Percentiles rank a stretch among this genome's conserved stretches.
These are phyloP conservation scores for Candida sanyaensis DNA, from an alignment of 1,139 yeast species.

Conservation along the genomic window DNA sequence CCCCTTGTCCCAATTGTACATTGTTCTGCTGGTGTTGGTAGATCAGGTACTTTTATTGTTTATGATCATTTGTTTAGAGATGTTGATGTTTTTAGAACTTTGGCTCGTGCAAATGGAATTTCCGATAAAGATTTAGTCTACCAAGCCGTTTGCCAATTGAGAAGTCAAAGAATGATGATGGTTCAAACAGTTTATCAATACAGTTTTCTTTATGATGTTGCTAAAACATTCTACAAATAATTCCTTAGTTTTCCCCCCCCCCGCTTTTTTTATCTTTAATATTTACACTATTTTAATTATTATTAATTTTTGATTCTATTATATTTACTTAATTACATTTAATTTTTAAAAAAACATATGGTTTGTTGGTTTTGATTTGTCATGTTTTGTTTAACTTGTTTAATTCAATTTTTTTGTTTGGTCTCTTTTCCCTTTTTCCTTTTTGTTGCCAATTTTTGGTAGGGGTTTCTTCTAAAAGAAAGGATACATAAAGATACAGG, in stretches of 20 bases:
- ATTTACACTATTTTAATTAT: background rate
- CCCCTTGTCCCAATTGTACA: conserved; percentile 53
- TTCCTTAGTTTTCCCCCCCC: background rate
- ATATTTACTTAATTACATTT: background rate
- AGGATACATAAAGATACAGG: conserved; percentile 2
- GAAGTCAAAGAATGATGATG: conserved; percentile 64
- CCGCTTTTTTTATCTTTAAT: background rate
- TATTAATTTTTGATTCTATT: background rate
- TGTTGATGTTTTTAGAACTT: conserved; percentile 5
- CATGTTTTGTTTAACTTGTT: background rate
- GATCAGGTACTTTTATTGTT: conserved; percentile 79
- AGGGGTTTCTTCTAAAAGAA: background rate
- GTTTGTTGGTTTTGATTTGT: background rate
- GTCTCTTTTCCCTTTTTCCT: background rate
- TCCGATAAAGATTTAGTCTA: conserved; percentile 12
- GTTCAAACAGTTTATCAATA: conserved; percentile 65
- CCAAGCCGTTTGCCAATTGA: conserved; percentile 38
- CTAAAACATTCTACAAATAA: conserved; percentile 9
- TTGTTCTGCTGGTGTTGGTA: conserved; percentile 85
- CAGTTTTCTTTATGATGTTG: conserved; percentile 43
- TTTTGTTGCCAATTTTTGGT: background rate
- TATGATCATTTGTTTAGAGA: conserved; percentile 49
- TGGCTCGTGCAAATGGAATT: conserved; percentile 1
- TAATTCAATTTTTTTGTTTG: background rate
- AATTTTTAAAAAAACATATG: background rate